Evolutionary conservation across 129 eudicot genomes (phyloP), one percentile per base, ranked within the genome.

Genomic region (Pittosporum tobira): DNA sequence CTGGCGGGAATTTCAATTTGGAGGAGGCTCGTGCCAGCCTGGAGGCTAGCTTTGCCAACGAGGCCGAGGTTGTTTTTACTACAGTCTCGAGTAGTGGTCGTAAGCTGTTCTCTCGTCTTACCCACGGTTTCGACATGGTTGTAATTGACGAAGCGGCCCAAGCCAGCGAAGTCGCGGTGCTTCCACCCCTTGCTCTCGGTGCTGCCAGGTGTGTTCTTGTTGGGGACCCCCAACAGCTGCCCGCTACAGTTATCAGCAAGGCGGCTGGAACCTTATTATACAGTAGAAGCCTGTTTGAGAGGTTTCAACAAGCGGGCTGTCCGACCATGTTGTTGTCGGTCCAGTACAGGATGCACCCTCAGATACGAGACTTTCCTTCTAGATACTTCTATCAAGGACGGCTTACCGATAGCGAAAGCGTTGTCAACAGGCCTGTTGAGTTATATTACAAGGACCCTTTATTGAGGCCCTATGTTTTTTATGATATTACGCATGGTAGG

Each of bases 111-210:
- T 87, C 96, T 8, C 87, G 99, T 51, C 74, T 91, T 28, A 87
- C 90, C 42, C 99, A 91, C 36, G 99, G 99, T 61, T 91, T 91
- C 45, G 99, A 91, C 71, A 91, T 91, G 99, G 99, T 91, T 62
- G 99, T 91, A 65, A 91, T 91, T 29, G 99, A 91, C 64, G 99
- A 91, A 76, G 99, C 99, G 7, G 99, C 99, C 4, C 99, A 91
- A 68, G 99, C 99, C 7, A 91, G 99, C 71, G 99, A 91, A 75
- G 99, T 91, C 24, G 99, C 82, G 3, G 74, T 87, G 28, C 78
- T 91, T 43, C 99, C 99, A 58, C 99, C 99, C 6, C 94, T 91
- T 14, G 71, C 96, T 34, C 99, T 91, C 19, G 99, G 99, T 76
- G 99, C 96, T 6, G 96, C 99, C 13, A 81, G 99, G 6, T 91